Conservation (phyloP, 441 rosid genomes). For the Breynia disticha region DNA sequence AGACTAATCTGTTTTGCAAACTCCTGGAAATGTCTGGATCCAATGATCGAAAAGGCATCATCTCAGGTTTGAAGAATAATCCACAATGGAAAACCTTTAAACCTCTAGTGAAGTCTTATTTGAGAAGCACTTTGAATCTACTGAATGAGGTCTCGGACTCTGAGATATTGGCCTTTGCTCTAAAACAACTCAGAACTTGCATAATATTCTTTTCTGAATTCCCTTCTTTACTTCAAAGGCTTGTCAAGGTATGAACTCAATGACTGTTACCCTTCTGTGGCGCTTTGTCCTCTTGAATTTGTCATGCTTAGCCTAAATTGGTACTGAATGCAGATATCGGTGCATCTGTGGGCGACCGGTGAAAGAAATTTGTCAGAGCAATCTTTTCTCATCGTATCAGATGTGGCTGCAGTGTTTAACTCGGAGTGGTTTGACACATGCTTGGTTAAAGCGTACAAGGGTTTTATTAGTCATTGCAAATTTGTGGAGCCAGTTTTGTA, state of each 20-base stretch:
- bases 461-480: conserved; percentile 59
- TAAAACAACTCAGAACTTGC: conserved; percentile 54
- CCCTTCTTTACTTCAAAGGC: conserved; percentile 46
- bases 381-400: conserved; percentile 52
- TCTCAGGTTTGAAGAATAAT: conserved; percentile 56
- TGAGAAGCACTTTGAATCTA: conserved; percentile 65
- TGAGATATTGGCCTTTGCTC: conserved; percentile 42
- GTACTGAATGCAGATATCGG: conserved; percentile 43
- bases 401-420: conserved; percentile 44
- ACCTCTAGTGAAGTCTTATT: conserved; percentile 65
- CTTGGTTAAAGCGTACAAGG: conserved; percentile 55
- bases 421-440: conserved; percentile 55
- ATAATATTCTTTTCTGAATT: conserved; percentile 51
- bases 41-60: conserved; percentile 41
- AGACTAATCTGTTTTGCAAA: conserved; percentile 48
- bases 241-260: conserved; percentile 53
- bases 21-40: conserved; percentile 56
- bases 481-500: conserved; percentile 39
- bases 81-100: conserved; percentile 59
- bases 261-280: not conserved
- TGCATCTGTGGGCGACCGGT: conserved; percentile 79
- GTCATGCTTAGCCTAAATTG: not conserved
- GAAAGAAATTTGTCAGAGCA: conserved; percentile 42
- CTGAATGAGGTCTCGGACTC: conserved; percentile 60
- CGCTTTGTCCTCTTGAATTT: too few species aligned